These are phyloP conservation scores for Murraya koenigii DNA, from an alignment of 345 rosid species.

Conservation along the genomic window DNA sequence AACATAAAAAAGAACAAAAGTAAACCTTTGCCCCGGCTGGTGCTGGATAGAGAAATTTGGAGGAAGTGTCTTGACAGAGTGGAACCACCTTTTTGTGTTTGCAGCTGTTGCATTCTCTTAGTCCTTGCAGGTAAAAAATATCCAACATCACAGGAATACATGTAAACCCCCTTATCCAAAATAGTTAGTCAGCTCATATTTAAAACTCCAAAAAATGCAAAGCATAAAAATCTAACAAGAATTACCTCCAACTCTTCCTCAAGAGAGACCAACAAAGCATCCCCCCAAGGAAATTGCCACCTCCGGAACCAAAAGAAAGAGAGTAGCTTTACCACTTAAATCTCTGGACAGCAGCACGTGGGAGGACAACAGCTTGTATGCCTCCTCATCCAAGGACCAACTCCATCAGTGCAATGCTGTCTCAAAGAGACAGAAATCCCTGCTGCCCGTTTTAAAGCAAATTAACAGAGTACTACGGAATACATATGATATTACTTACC, in stretches of 20 bases:
- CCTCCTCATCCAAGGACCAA: conserved; percentile 5
- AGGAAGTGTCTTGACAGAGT: not conserved
- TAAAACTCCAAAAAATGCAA: too few relatives aligned
- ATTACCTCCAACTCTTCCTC: not conserved
- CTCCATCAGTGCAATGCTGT: not conserved
- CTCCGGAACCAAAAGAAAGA: not conserved
- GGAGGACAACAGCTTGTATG: conserved; percentile 1
- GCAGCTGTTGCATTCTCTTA: not conserved
- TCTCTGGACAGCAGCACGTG: not conserved
- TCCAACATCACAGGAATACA: not conserved
- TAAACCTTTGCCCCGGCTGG: too few relatives aligned
- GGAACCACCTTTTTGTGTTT: not conserved
- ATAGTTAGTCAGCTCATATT: not conserved
- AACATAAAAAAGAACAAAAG: not conserved
- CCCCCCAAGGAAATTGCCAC: not conserved
- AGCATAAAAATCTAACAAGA: too few relatives aligned
- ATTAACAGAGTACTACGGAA: not conserved
- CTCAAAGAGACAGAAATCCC: not conserved
- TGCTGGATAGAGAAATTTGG: not conserved
- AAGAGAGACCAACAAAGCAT: not conserved
- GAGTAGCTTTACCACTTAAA: not conserved
- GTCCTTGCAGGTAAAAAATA: not conserved
- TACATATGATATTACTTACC: too few relatives aligned
- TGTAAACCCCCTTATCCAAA: not conserved
- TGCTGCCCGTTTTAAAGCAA: conserved; percentile 1